These are phyloP conservation scores for Nakazawaea anatomiae DNA, from an alignment of 805 yeast species.

Conservation along the genomic window DNA sequence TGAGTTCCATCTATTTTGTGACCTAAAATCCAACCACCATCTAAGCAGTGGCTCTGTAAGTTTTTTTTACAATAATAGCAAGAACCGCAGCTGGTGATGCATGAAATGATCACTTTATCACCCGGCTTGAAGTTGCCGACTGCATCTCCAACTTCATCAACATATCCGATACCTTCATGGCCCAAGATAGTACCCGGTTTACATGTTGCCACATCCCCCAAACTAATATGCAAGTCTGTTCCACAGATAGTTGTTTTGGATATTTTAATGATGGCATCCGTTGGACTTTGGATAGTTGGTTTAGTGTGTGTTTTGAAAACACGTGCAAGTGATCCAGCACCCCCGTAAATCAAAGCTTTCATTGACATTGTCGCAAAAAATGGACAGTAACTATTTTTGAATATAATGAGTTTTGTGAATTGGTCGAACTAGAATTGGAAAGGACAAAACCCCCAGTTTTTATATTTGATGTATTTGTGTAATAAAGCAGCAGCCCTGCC, in stretches of 20 bases:
- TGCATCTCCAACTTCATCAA: slow-evolving; percentile 40
- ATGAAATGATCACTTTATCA: slow-evolving; percentile 58
- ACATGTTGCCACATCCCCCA: slow-evolving; percentile 54
- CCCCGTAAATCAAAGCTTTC: slow-evolving; percentile 44
- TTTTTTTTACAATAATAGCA: slow-evolving; percentile 51
- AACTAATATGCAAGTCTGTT: slow-evolving; percentile 55
- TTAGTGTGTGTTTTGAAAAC: slow-evolving; percentile 29
- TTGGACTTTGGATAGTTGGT: slow-evolving; percentile 38
- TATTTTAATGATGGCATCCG: slow-evolving; percentile 53
- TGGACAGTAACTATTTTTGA: background rate
- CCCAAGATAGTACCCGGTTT: slow-evolving; percentile 46
- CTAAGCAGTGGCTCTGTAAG: slow-evolving; percentile 55
- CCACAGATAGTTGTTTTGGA: slow-evolving; percentile 61
- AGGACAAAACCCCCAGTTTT: background rate
- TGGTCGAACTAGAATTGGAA: no score
- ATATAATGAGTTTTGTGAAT: no score
- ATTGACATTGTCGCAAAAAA: slow-evolving; percentile 18
- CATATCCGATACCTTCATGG: slow-evolving; percentile 57
- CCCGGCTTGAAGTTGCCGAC: slow-evolving; percentile 47
- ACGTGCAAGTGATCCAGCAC: slow-evolving; percentile 31
- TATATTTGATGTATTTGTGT: no score
- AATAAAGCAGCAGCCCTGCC: no score
- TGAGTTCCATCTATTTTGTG: slow-evolving; percentile 65
- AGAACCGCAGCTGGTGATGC: slow-evolving; percentile 56
- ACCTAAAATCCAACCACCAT: slow-evolving; percentile 49